These are phyloP conservation scores for Amanita fuliginea DNA, from an alignment of 768 basidiomycete genomes.

Conservation along the genomic window DNA sequence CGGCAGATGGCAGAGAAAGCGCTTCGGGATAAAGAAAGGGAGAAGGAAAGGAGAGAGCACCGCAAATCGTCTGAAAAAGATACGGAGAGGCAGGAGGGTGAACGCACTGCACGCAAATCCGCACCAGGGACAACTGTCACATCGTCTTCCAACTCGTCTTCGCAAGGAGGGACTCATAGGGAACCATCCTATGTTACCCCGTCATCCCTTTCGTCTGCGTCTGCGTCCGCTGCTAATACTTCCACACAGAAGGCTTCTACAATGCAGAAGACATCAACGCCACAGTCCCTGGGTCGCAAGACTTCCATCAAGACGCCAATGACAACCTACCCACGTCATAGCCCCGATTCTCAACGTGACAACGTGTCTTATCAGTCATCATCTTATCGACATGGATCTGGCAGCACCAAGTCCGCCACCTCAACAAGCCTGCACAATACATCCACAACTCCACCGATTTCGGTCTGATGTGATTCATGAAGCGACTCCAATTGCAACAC, in stretches of 20 bases:
- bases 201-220: not conserved
- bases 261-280: not conserved
- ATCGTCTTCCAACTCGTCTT: not conserved
- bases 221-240: not conserved
- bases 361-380: not conserved
- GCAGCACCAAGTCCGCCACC: not conserved
- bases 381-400: conserved; percentile 4
- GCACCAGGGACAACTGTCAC: not conserved
- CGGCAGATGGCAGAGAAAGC: conserved; percentile 20
- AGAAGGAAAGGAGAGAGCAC: conserved; percentile 13
- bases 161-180: not conserved
- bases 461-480: not conserved
- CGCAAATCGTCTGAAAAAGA: conserved; percentile 17
- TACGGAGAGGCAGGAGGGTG: conserved; percentile 12
- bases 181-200: not conserved
- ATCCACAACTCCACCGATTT: conserved; percentile 1
- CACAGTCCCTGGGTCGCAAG: conserved; percentile 1
- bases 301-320: not conserved
- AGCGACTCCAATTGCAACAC: not conserved
- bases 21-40: conserved; percentile 5
- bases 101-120: not conserved
- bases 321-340: not conserved
- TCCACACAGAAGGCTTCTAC: not conserved
- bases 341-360: conserved; percentile 1
- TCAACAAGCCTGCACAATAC: conserved; percentile 1